Percentiles rank a stretch among this genome's conserved stretches.
Evolutionary conservation across 2,329 filamentous ascomycete genomes (phyloP).

Genomic region (Chaetothyriales sp.): DNA sequence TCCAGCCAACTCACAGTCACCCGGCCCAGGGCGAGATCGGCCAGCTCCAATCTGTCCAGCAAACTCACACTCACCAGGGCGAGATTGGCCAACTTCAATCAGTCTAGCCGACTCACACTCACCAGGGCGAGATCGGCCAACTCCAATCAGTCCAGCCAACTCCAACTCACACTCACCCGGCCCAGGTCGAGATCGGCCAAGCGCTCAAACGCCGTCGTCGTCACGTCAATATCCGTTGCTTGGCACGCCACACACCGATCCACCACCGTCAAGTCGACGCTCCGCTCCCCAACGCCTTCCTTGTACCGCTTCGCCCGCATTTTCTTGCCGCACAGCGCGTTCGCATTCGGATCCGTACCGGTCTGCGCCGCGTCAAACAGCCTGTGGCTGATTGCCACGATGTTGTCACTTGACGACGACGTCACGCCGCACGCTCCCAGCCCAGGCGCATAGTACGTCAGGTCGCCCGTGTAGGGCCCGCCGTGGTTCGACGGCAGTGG

Average conservation of each 20-base stretch:
- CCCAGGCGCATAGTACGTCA: slow-evolving; percentile 55
- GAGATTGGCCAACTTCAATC: too few species aligned
- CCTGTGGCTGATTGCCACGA: slow-evolving; percentile 54
- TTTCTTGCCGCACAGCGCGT: slow-evolving; percentile 53
- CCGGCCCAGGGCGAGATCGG: too few species aligned
- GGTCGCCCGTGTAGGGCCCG: slow-evolving; percentile 45
- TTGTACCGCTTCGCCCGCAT: slow-evolving; percentile 46
- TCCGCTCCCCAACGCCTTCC: slow-evolving; percentile 29
- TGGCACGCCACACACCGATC: slow-evolving; percentile 48
- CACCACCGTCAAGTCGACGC: slow-evolving; percentile 51
- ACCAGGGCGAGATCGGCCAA: too few species aligned
- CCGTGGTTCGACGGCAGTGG: slow-evolving; percentile 38
- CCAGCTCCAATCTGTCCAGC: too few species aligned
- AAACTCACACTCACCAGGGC: too few species aligned
- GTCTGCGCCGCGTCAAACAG: slow-evolving; percentile 48
- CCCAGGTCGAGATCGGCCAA: slow-evolving; percentile 35
- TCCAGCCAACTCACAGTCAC: too few species aligned
- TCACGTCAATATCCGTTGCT: slow-evolving; percentile 38
- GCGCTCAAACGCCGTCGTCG: slow-evolving; percentile 33
- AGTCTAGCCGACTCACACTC: too few species aligned
- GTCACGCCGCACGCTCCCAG: slow-evolving; percentile 57
- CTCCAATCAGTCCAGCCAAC: slow-evolving; percentile 34
- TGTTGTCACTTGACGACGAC: slow-evolving; percentile 40
- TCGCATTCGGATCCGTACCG: slow-evolving; percentile 46
- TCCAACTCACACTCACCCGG: slow-evolving; percentile 37